Conservation (phyloP, 305 asterid species). For the Vinca major region DNA sequence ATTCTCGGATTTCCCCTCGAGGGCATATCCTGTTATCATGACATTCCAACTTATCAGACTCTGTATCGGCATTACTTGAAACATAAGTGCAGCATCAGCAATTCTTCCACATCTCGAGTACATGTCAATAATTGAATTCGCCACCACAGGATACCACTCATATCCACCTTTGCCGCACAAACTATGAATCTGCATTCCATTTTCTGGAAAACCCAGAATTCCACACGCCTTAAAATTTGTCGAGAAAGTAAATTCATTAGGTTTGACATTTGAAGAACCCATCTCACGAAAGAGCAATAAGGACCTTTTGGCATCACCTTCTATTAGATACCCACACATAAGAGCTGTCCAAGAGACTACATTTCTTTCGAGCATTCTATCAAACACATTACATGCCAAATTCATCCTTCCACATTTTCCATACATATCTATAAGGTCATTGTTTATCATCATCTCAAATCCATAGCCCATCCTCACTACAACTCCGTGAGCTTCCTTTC, state of each 20-base stretch:
- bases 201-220: conserved; percentile 22
- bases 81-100: conserved; percentile 42
- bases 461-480: conserved; percentile 37
- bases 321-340: conserved; percentile 39
- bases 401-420: conserved; percentile 41
- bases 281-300: conserved; percentile 36
- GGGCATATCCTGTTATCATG: conserved; percentile 47
- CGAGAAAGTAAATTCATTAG: conserved; percentile 51
- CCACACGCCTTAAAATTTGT: conserved; percentile 54
- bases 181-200: conserved; percentile 53
- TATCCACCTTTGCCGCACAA: conserved; percentile 44
- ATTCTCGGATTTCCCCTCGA: conserved; percentile 29
- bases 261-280: conserved; percentile 31
- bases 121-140: conserved; percentile 51
- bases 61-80: conserved; percentile 32
- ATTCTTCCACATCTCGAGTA: conserved; percentile 43
- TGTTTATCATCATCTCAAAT: conserved; percentile 34
- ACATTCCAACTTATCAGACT: conserved; percentile 47
- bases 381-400: conserved; percentile 33
- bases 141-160: conserved; percentile 41
- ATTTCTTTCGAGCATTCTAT: conserved; percentile 43
- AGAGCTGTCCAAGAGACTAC: conserved; percentile 62
- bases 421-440: conserved; percentile 41
- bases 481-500: conserved; percentile 46
- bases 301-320: conserved; percentile 27